Percentiles rank a stretch among this genome's conserved stretches.
Evolutionary conservation across 2,329 filamentous ascomycete species (phyloP).

Genomic region (Simplicillium aogashimaense): DNA sequence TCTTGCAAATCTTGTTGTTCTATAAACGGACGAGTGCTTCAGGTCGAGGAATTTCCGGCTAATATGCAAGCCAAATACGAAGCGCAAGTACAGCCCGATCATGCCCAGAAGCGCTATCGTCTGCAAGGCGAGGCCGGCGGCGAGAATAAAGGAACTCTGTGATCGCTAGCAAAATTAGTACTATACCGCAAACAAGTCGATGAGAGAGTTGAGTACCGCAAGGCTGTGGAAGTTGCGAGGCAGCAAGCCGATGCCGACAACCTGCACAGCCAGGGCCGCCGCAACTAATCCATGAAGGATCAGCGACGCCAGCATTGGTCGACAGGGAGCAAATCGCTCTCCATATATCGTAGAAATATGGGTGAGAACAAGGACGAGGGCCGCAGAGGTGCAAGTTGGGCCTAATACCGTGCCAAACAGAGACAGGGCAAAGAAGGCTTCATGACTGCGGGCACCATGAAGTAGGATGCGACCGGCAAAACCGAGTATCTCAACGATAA

Average conservation of each 20-base stretch:
- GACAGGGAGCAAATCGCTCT: conserved; percentile 25
- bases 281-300: conserved; percentile 22
- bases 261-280: conserved; percentile 24
- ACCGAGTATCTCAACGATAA: conserved; percentile 33
- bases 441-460: conserved; percentile 18
- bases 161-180: conserved; percentile 12
- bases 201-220: conserved; percentile 21
- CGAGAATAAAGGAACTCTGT: conserved; percentile 26
- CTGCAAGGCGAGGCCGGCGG: conserved; percentile 35
- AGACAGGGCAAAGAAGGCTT: conserved; percentile 30
- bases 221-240: conserved; percentile 20
- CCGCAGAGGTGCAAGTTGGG: conserved; percentile 32
- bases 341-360: conserved; percentile 37
- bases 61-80: conserved; percentile 26
- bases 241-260: conserved; percentile 30
- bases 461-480: conserved; percentile 36
- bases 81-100: conserved; percentile 26
- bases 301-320: conserved; percentile 22
- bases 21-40: conserved; percentile 28
- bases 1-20: conserved; percentile 28
- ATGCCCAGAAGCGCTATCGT: conserved; percentile 27
- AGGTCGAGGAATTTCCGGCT: conserved; percentile 26
- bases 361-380: conserved; percentile 34
- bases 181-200: not conserved
- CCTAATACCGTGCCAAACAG: conserved; percentile 37